Base-by-base conservation (phyloP, 1,284 basidiomycete species). In the Cryptococcus neoformans region DNA sequence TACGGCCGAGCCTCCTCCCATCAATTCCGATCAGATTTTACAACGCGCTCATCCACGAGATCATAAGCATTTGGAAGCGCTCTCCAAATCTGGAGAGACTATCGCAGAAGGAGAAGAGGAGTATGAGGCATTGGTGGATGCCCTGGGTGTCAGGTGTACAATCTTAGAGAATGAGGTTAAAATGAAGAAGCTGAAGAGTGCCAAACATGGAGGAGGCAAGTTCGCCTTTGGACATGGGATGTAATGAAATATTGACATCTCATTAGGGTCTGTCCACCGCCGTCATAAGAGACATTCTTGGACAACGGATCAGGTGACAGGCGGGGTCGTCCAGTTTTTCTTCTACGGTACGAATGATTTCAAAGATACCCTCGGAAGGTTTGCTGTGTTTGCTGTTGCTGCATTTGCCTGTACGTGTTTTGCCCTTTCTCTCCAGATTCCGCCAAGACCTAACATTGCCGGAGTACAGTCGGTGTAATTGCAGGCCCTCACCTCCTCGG, bases 61-160 rank as follows among this genome's bases (percentile, higher is more conserved):
- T 14, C 35, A 28, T 17, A 44, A 49, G 35, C 51, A 55, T 46
- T 11, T 10, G 46, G n/a, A n/a, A n/a, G 42, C 9, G 8, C 42
- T 44, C 8, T 34, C 14, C 16, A 5, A 41, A 12, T 16, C 11
- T 41, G 16, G 38, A 28, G 41, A 16, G 36, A 48, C 35, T 16
- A 44, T 47, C 35, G 54, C 46, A 14, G 62, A 49, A n/a, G 60
- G 60, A 7, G 66, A 66, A 11, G 66, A 68, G 11, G 63, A 66
- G 41, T 74, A 74, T 57, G 64, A 69, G 21, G 50, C 52, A 6
- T 12, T 75, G 8, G 65, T 67, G 6, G 55, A 61, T 7, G 57
- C 57, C 1, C 46, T 66, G 2, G 73, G 73, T 6, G 40, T 67
- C n/a, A 55, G 70, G 37, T 75, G 73, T 60, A 61, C 56, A 9